A percentile compares a stretch with the other conserved stretches of the same genome.
Conservation (phyloP, 805 yeast species). For the Groenewaldozyma tartarivorans region DNA sequence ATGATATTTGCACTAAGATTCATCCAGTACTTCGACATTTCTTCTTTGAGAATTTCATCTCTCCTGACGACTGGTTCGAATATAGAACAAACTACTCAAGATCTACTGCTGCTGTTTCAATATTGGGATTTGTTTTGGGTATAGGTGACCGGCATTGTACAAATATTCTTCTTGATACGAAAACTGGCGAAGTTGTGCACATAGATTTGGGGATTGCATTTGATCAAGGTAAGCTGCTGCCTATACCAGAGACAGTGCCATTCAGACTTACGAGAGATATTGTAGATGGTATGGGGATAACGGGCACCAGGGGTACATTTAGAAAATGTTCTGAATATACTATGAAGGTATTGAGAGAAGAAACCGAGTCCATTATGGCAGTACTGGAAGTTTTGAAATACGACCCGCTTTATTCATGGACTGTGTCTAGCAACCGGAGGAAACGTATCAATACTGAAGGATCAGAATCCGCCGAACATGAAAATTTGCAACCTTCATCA, state of each 20-base stretch:
- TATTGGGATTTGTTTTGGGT: conserved; percentile 82
- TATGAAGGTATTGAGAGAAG: conserved; percentile 52
- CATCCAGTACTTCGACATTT: conserved; percentile 62
- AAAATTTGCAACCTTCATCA: conserved; percentile 58
- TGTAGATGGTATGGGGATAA: conserved; percentile 85
- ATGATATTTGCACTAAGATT: conserved; percentile 39
- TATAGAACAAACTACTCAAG: conserved; percentile 56
- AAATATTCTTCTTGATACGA: conserved; percentile 70
- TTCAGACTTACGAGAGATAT: conserved; percentile 84
- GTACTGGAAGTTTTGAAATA: conserved; percentile 78
- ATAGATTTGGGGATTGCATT: conserved; percentile 95
- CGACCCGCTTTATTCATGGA: conserved; percentile 92
- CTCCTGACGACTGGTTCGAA: conserved; percentile 66
- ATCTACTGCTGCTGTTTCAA: conserved; percentile 77
- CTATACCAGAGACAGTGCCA: conserved; percentile 90
- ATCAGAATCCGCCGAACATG: conserved; percentile 1
- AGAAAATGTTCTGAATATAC: conserved; percentile 65
- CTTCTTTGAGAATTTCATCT: conserved; percentile 56
- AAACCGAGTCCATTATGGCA: conserved; percentile 62
- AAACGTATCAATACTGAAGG: neutral
- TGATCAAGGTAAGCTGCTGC: conserved; percentile 79
- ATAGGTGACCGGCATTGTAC: conserved; percentile 94
- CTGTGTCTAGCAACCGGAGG: conserved; percentile 30
- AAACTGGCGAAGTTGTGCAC: conserved; percentile 88
- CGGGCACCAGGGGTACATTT: conserved; percentile 77